A percentile compares a stretch with the other conserved stretches of the same genome.
phyloP scores from a whole-genome alignment of 306 rosid genomes.

The Glycyrrhiza uralensis region DNA sequence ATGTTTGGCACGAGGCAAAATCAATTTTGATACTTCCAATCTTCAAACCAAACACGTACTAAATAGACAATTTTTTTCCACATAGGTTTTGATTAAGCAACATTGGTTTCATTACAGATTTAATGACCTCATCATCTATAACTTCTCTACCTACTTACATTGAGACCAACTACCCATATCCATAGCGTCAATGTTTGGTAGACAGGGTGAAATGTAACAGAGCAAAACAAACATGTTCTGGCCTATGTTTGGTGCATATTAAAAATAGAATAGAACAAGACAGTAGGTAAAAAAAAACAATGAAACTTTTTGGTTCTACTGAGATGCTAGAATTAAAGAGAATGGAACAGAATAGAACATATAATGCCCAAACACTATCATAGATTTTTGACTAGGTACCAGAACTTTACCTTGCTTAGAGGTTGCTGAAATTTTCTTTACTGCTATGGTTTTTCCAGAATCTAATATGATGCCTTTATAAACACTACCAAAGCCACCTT shows the following conservation, averaged over 20 bases:
- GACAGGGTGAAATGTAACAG: neutral
- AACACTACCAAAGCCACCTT: slow-evolving; percentile 59
- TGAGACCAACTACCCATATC: neutral
- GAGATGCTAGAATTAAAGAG: too few relatives aligned
- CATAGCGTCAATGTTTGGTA: neutral
- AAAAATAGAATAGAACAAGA: neutral
- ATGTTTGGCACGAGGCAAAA: too few relatives aligned
- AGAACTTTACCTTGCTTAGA: slow-evolving; percentile 54
- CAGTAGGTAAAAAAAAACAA: too few relatives aligned
- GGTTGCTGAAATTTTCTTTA: slow-evolving; percentile 52
- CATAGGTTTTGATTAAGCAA: neutral
- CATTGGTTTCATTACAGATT: neutral
- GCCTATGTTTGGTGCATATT: neutral
- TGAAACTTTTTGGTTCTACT: too few relatives aligned
- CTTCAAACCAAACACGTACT: too few relatives aligned
- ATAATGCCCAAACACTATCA: too few relatives aligned
- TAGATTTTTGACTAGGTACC: neutral
- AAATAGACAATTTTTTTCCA: neutral
- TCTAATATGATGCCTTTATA: slow-evolving; percentile 41
- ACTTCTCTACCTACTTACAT: neutral
- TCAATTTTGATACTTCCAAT: too few relatives aligned
- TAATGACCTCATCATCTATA: neutral
- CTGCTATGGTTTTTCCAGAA: slow-evolving; percentile 41
- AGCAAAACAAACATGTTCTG: too few relatives aligned
- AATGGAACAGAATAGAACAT: too few relatives aligned